Evolutionary conservation across 2,329 filamentous ascomycete genomes (phyloP).

Genomic region (Periconia sp.): DNA sequence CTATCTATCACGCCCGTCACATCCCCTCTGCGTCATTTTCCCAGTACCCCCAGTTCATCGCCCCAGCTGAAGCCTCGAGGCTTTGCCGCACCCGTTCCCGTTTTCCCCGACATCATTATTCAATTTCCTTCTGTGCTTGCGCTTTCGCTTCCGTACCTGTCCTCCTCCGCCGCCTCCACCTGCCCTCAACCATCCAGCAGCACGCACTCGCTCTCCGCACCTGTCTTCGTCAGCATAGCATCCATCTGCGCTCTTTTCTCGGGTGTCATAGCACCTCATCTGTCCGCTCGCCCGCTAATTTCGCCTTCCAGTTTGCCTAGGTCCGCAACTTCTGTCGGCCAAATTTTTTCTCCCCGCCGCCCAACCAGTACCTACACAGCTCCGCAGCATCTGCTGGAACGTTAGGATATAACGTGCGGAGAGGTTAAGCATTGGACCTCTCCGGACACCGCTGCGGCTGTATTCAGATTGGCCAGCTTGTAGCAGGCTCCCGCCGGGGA

Average conservation of each 20-base stretch:
- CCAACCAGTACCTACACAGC: background rate
- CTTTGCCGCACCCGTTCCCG: background rate
- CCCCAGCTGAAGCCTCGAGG: background rate
- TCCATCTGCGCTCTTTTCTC: background rate
- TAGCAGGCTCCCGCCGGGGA: slow-evolving; percentile 37
- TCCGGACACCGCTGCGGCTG: slow-evolving; percentile 40
- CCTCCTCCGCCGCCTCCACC: background rate
- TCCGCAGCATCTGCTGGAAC: slow-evolving; percentile 2
- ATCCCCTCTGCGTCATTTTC: background rate
- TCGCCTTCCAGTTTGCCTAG: background rate
- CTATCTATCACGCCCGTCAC: background rate
- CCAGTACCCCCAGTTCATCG: background rate
- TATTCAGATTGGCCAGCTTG: slow-evolving; percentile 32
- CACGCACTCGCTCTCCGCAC: background rate
- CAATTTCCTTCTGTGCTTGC: background rate
- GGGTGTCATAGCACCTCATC: background rate
- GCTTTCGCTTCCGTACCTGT: background rate
- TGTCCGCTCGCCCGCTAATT: background rate
- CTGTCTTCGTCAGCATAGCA: background rate
- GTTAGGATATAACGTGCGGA: slow-evolving; percentile 35
- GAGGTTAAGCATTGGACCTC: slow-evolving; percentile 43
- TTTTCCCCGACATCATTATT: too few relatives aligned
- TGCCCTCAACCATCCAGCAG: background rate
- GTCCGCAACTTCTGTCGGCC: background rate
- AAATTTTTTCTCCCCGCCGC: background rate